Evolutionary conservation across 345 rosid genomes (phyloP).

Genomic region (Erodium maritimum): DNA sequence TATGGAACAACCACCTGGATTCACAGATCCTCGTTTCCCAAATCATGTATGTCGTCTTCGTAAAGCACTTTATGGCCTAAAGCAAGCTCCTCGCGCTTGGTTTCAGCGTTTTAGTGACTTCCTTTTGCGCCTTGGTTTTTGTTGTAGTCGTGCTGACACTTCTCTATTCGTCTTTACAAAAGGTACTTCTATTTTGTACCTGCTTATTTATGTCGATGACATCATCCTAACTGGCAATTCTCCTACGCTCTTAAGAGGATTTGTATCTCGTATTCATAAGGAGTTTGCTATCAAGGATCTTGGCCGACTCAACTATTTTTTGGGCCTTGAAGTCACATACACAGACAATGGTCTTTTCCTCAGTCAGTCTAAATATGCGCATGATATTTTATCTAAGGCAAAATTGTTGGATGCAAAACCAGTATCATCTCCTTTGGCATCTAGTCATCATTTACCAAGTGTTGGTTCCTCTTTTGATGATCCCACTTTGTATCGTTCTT

Average conservation of each 20-base stretch:
- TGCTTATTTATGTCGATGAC: neutral
- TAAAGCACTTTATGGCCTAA: no score
- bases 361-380: neutral
- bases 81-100: constrained; percentile 2
- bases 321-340: neutral
- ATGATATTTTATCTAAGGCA: neutral
- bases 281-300: neutral
- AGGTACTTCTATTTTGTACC: neutral
- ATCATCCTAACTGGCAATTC: neutral
- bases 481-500: neutral
- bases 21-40: no score
- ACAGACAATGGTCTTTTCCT: constrained; percentile 1
- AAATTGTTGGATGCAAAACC: neutral
- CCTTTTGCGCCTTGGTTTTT: neutral
- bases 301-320: no score
- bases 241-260: neutral
- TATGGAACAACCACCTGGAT: no score
- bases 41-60: no score
- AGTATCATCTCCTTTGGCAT: neutral
- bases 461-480: no score
- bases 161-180: neutral
- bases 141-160: neutral
- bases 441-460: neutral
- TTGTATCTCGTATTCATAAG: neutral
- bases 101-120: constrained; percentile 1